A percentile compares a stretch with the other conserved stretches of the same genome.
Evolutionary conservation across 345 rosid species (phyloP).

Genomic region (Pistacia vera): DNA sequence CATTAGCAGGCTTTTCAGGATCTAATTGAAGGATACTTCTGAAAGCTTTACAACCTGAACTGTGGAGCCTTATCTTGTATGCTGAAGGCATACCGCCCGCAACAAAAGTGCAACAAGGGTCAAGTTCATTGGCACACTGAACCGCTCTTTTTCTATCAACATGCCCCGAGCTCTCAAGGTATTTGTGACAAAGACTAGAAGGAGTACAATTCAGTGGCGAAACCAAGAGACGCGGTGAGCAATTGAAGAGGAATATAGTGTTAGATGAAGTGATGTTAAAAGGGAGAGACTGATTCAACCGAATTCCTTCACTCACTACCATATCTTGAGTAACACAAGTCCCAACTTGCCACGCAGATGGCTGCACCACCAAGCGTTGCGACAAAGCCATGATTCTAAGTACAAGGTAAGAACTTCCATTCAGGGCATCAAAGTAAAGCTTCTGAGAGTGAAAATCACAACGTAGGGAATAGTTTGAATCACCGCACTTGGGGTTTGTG

Average conservation of each 20-base stretch:
- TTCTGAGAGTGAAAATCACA: conserved; percentile 39
- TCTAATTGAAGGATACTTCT: conserved; percentile 55
- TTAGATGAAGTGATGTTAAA: conserved; percentile 63
- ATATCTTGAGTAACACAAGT: conserved; percentile 49
- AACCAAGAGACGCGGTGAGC: conserved; percentile 60
- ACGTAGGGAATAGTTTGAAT: conserved; percentile 46
- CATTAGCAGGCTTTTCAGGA: conserved; percentile 34
- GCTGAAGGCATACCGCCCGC: conserved; percentile 74
- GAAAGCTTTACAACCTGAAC: conserved; percentile 62
- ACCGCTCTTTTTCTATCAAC: conserved; percentile 36
- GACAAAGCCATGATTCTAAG: conserved; percentile 36
- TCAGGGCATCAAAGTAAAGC: conserved; percentile 53
- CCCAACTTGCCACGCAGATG: conserved; percentile 44
- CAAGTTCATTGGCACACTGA: conserved; percentile 40
- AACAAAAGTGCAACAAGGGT: conserved; percentile 57
- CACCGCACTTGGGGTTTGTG: conserved; percentile 55
- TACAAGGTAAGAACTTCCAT: conserved; percentile 58
- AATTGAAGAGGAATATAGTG: conserved; percentile 59
- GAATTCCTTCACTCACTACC: conserved; percentile 47
- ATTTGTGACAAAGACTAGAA: conserved; percentile 60
- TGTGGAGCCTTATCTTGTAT: conserved; percentile 61
- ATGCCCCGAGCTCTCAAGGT: conserved; percentile 49
- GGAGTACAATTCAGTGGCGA: conserved; percentile 66
- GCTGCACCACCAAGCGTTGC: conserved; percentile 53
- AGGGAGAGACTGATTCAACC: conserved; percentile 59